Base-by-base conservation (phyloP, 495 filamentous ascomycete genomes). In the Tuber microsphaerosporum region DNA sequence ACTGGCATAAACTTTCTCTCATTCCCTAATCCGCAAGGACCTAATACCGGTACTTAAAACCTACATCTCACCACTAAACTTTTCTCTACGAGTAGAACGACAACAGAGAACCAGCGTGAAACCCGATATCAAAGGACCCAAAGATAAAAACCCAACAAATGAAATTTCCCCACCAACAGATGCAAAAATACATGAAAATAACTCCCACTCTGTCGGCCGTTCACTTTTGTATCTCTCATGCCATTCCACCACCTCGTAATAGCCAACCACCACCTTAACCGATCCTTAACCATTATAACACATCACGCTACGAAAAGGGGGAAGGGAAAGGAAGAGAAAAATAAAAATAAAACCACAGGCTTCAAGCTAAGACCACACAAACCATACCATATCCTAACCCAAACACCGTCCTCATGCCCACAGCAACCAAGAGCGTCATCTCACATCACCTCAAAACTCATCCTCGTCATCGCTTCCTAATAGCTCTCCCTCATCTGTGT, bases 381-480 rank as follows among this genome's bases (percentile, higher is more conserved):
- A n/a, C 37, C 69, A 61, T 69, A 43, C 22, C 51, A 37, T 22
- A 44, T 5, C 41, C 14, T 31, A 45, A 46, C 37, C 68, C 42
- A 8, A 70, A 68, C 26, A 39, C 31, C 46, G 42, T 20, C 61
- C 56, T 70, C 73, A 37, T 45, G 56, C 73, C 43, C 37, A 70
- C 22, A 70, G 42, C 61, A 70, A 43, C 65, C 19, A 20, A 22
- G 77, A 44, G 51, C 51, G 39, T 68, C 31, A 56, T 43, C 73
- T 70, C 44, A 44, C 74, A 37, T 78, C 31, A 65, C 16, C 65
- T 85, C 85, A 92, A 71, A 90, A 88, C 76, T 97, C 94, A 81
- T 97, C 95, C 70, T 97, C 95, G 75, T 95, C 96, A 71, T 97
- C 95, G 75, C 93, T 92, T 1, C 94, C 94, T 39, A 98, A 86